Percentiles rank a stretch among this genome's conserved stretches.
Conservation (phyloP, 2,329 filamentous ascomycete species). For the Huntiella omanensis region DNA sequence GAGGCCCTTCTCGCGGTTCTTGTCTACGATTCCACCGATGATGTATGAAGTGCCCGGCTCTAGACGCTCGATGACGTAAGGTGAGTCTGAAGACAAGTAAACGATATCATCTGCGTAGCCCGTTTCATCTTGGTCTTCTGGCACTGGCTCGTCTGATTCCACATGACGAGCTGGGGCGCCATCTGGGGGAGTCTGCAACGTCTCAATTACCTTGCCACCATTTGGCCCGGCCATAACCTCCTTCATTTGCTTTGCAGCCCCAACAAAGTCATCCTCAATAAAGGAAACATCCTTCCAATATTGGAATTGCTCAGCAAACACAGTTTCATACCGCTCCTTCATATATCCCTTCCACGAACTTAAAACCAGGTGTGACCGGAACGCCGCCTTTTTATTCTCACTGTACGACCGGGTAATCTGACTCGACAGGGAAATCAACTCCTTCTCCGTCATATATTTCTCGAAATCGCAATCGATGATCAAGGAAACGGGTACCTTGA, state of each 20-base stretch:
- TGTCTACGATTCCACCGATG: slow-evolving; percentile 85
- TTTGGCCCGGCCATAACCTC: slow-evolving; percentile 42
- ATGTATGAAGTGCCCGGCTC: slow-evolving; percentile 84
- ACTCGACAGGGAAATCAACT: slow-evolving; percentile 61
- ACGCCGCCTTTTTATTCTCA: slow-evolving; percentile 55
- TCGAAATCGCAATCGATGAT: slow-evolving; percentile 89
- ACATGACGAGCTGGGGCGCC: slow-evolving; percentile 9
- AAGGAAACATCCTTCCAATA: slow-evolving; percentile 68
- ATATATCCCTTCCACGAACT: slow-evolving; percentile 62
- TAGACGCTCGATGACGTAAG: slow-evolving; percentile 61
- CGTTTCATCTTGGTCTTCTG: slow-evolving; percentile 19
- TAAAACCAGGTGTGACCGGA: slow-evolving; percentile 53
- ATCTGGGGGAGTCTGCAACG: slow-evolving; percentile 26
- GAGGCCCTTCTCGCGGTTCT: slow-evolving; percentile 86
- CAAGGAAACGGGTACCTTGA: slow-evolving; percentile 56
- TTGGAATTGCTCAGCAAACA: slow-evolving; percentile 50
- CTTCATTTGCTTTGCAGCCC: slow-evolving; percentile 46
- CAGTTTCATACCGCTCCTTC: slow-evolving; percentile 60
- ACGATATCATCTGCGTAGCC: slow-evolving; percentile 34
- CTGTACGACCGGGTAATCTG: slow-evolving; percentile 83
- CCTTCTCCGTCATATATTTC: slow-evolving; percentile 69
- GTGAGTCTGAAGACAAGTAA: slow-evolving; percentile 85
- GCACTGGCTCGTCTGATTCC: slow-evolving; percentile 15
- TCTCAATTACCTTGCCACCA: slow-evolving; percentile 39
- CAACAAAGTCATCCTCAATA: slow-evolving; percentile 53